phyloP scores from a whole-genome alignment of 495 filamentous ascomycete species.

The Ramalina intermedia region DNA sequence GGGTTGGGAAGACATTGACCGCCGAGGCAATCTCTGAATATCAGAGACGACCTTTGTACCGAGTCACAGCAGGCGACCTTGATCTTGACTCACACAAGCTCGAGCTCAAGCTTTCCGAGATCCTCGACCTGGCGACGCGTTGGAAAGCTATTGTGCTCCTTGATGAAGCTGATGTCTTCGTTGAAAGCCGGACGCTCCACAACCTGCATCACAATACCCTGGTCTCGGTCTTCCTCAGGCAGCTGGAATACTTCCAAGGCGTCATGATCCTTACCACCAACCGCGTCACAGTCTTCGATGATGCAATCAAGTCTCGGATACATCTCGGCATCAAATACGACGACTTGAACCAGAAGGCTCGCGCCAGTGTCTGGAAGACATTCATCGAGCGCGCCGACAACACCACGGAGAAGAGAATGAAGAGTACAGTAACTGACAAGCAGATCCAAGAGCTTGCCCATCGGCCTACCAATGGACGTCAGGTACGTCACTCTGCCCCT shows the following conservation, averaged over 20 bases:
- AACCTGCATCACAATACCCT: conserved; percentile 29
- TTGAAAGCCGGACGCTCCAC: conserved; percentile 22
- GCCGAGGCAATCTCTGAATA: conserved; percentile 15
- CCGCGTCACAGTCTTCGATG: conserved; percentile 30
- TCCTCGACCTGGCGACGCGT: conserved; percentile 13
- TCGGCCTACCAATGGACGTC: conserved; percentile 12
- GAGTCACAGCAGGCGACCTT: conserved; percentile 16
- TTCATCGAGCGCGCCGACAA: conserved; percentile 11
- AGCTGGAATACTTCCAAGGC: conserved; percentile 42
- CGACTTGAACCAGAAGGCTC: conserved; percentile 9
- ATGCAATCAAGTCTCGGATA: conserved; percentile 37
- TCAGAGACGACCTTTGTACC: conserved; percentile 14
- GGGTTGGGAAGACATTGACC: conserved; percentile 19
- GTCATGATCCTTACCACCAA: conserved; percentile 48
- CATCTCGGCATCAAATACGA: conserved; percentile 25
- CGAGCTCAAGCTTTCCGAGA: conserved; percentile 9
- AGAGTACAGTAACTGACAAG: not conserved
- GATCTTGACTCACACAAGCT: conserved; percentile 12
- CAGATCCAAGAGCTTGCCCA: conserved; percentile 8
- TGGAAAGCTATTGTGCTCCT: conserved; percentile 30
- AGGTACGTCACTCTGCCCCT: conserved; percentile 2
- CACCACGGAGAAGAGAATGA: conserved; percentile 1
- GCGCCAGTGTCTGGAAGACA: conserved; percentile 11
- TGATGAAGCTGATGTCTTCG: conserved; percentile 35
- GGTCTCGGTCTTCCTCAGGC: conserved; percentile 37